These are phyloP conservation scores for Papiliotrema flavescens DNA, from an alignment of 1,284 basidiomycete species.

Conservation along the genomic window DNA sequence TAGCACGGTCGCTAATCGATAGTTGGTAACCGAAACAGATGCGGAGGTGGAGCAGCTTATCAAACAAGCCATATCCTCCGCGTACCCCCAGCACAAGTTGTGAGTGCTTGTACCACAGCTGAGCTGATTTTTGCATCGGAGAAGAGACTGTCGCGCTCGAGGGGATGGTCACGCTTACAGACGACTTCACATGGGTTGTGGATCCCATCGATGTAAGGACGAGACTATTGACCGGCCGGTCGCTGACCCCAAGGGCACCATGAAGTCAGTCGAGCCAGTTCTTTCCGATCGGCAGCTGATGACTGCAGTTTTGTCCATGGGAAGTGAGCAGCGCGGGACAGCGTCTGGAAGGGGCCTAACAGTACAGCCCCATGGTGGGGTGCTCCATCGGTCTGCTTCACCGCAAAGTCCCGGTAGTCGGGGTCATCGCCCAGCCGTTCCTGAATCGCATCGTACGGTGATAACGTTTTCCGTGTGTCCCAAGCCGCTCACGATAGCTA, in stretches of 20 bases:
- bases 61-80: slow-evolving; percentile 62
- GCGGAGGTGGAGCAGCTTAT: slow-evolving; percentile 86
- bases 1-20: background rate
- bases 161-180: slow-evolving; percentile 60
- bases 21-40: slow-evolving; percentile 90
- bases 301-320: slow-evolving; percentile 40
- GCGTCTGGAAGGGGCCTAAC: background rate
- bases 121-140: slow-evolving; percentile 61
- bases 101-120: slow-evolving; percentile 4
- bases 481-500: slow-evolving; percentile 54
- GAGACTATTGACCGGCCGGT: background rate
- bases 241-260: too few relatives aligned
- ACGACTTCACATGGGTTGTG: slow-evolving; percentile 55
- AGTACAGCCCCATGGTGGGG: slow-evolving; percentile 36
- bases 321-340: slow-evolving; percentile 25
- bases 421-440: slow-evolving; percentile 87
- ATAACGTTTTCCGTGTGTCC: background rate
- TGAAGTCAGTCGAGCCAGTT: slow-evolving; percentile 28
- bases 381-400: slow-evolving; percentile 81
- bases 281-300: background rate
- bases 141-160: slow-evolving; percentile 73
- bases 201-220: slow-evolving; percentile 47
- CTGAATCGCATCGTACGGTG: slow-evolving; percentile 65
- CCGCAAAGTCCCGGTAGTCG: slow-evolving; percentile 71
- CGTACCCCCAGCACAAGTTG: slow-evolving; percentile 76